Percentiles rank a stretch among this genome's conserved stretches.
phyloP scores from a whole-genome alignment of 2,329 filamentous ascomycete genomes.

The Mycosphaerella arachidis region DNA sequence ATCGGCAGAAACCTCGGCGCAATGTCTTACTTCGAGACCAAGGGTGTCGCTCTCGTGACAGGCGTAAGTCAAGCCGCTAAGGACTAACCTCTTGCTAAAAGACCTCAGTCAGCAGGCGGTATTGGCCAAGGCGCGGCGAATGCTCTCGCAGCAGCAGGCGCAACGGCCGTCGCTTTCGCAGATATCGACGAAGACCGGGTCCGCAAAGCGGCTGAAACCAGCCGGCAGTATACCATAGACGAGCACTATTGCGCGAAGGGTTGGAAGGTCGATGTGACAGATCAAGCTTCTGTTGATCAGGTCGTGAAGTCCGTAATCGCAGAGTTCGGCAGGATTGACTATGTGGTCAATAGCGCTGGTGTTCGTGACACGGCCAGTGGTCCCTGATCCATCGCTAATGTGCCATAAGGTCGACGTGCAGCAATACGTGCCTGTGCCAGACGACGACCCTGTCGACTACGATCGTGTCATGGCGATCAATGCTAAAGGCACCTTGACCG shows the following conservation, averaged over 20 bases:
- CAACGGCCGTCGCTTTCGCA: background rate
- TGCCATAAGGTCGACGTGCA: background rate
- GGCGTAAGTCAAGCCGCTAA: background rate
- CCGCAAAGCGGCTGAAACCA: background rate
- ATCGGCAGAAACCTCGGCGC: background rate
- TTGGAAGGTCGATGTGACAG: background rate
- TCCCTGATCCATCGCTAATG: background rate
- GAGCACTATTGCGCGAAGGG: background rate
- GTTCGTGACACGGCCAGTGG: background rate
- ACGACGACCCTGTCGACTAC: background rate
- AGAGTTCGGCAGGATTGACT: slow-evolving; percentile 4
- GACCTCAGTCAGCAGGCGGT: background rate
- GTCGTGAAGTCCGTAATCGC: background rate
- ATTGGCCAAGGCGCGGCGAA: background rate
- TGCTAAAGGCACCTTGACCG: background rate
- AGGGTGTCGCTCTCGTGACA: background rate
- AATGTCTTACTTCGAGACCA: background rate
- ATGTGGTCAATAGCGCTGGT: slow-evolving; percentile 2
- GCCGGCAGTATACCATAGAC: background rate
- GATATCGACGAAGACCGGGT: slow-evolving; percentile 4
- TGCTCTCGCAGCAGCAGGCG: background rate
- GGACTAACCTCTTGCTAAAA: background rate
- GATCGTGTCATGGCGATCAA: background rate
- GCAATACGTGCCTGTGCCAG: background rate
- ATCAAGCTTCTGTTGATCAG: background rate